phyloP scores from a whole-genome alignment of 2,329 filamentous ascomycete genomes.

The Elsinoe fawcettii region DNA sequence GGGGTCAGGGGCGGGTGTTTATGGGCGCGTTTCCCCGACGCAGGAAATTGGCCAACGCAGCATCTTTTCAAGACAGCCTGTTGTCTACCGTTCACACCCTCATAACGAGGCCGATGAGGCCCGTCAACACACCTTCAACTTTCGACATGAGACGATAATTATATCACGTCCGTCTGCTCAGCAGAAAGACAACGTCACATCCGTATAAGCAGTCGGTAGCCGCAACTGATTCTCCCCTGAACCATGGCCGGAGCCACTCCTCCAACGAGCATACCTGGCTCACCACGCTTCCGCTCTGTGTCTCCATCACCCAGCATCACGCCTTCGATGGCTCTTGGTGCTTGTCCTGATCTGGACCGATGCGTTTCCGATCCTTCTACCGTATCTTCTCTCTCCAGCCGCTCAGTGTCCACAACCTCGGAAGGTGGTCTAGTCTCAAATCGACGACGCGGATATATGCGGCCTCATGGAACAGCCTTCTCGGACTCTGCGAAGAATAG shows the following conservation, averaged over 20 bases:
- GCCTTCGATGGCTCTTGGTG: slow-evolving; percentile 56
- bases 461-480: slow-evolving; percentile 80
- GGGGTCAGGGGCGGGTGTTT: slow-evolving; percentile 5
- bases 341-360: slow-evolving; percentile 53
- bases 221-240: neutral
- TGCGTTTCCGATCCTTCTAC: slow-evolving; percentile 55
- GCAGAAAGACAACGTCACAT: neutral
- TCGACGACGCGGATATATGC: slow-evolving; percentile 72
- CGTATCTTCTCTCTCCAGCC: slow-evolving; percentile 32
- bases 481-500: slow-evolving; percentile 81
- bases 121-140: neutral
- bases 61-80: slow-evolving; percentile 7
- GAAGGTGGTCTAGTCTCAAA: slow-evolving; percentile 36
- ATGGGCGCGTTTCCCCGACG: slow-evolving; percentile 6
- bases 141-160: neutral
- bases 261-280: slow-evolving; percentile 14
- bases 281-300: slow-evolving; percentile 37
- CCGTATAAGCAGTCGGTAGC: neutral
- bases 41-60: slow-evolving; percentile 11
- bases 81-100: neutral
- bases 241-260: slow-evolving; percentile 8
- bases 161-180: neutral
- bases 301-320: slow-evolving; percentile 59
- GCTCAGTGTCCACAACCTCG: slow-evolving; percentile 45
- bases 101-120: neutral